A percentile compares a stretch with the other conserved stretches of the same genome.
phyloP scores from a whole-genome alignment of 2,329 filamentous ascomycete species.

The Aspergillus aculeatinus region DNA sequence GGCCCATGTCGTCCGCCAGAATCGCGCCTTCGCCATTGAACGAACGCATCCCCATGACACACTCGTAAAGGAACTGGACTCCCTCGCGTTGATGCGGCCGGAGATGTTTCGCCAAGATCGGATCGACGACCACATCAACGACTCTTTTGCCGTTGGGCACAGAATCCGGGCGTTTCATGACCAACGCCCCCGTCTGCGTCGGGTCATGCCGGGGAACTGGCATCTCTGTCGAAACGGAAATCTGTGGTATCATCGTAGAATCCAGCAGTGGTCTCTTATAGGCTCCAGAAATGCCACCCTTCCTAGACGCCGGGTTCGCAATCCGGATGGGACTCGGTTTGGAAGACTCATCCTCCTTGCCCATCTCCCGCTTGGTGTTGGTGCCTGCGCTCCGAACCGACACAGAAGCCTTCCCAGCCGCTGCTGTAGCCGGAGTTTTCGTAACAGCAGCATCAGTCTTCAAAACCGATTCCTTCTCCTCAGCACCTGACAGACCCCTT shows the following conservation, averaged over 20 bases:
- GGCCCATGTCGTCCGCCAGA: constrained; percentile 72
- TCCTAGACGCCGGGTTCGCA: constrained; percentile 40
- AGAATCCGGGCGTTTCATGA: constrained; percentile 63
- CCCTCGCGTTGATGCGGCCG: constrained; percentile 69
- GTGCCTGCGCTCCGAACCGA: constrained; percentile 14
- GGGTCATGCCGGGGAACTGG: constrained; percentile 67
- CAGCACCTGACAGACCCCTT: constrained; percentile 25
- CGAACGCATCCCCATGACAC: constrained; percentile 69
- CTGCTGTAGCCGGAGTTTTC: constrained; percentile 14
- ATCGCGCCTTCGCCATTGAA: constrained; percentile 68
- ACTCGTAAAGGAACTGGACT: constrained; percentile 71
- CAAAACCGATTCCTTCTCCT: constrained; percentile 18
- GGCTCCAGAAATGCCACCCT: constrained; percentile 44
- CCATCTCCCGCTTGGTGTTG: not conserved
- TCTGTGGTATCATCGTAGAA: constrained; percentile 51
- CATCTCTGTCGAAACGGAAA: constrained; percentile 36
- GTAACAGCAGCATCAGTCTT: too few relatives aligned
- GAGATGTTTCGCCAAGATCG: constrained; percentile 61
- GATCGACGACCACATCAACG: constrained; percentile 72
- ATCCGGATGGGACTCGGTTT: constrained; percentile 16
- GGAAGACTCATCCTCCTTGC: not conserved
- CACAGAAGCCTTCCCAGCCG: constrained; percentile 20
- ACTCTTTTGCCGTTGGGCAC: constrained; percentile 62
- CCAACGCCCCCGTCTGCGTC: constrained; percentile 56
- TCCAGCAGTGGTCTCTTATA: constrained; percentile 65